phyloP scores from a whole-genome alignment of 2,329 filamentous ascomycete species.

The Parastagonospora nodorum region DNA sequence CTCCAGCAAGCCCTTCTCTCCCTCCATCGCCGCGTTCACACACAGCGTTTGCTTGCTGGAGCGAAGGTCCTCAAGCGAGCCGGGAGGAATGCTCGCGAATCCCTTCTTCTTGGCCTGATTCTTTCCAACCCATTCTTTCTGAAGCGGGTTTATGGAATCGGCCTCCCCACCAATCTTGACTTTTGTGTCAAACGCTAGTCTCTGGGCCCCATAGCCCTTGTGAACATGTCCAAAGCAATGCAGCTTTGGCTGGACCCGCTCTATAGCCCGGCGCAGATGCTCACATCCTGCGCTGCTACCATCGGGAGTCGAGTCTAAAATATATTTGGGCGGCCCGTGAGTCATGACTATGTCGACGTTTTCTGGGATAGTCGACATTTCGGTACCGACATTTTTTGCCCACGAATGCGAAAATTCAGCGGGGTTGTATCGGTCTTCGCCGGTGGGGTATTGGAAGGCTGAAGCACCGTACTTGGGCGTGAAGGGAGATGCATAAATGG shows the following conservation, averaged over 20 bases:
- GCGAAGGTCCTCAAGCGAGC: constrained; percentile 26
- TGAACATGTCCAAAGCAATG: constrained; percentile 68
- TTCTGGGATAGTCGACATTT: constrained; percentile 32
- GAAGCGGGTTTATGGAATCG: constrained; percentile 14
- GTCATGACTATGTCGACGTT: constrained; percentile 63
- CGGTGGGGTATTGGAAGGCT: constrained; percentile 58
- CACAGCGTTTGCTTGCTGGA: constrained; percentile 56
- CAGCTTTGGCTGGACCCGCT: constrained; percentile 53
- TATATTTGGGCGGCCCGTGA: constrained; percentile 60
- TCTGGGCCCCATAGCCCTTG: constrained; percentile 47
- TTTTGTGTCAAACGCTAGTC: constrained; percentile 31
- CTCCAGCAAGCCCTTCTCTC: constrained; percentile 50
- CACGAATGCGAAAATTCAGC: constrained; percentile 18
- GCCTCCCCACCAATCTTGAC: constrained; percentile 1
- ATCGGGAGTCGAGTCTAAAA: constrained; percentile 52
- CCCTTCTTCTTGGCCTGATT: constrained; percentile 28
- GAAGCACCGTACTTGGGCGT: constrained; percentile 59
- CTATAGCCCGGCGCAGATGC: constrained; percentile 57
- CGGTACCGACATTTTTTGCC: constrained; percentile 22
- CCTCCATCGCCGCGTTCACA: constrained; percentile 61
- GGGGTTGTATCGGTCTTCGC: constrained; percentile 58
- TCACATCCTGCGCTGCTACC: constrained; percentile 57
- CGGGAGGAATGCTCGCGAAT: constrained; percentile 30
- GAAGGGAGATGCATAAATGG: constrained; percentile 58
- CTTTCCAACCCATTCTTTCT: constrained; percentile 26